phyloP scores from a whole-genome alignment of 257 asterid genomes.

The Galeopsis tetrahit region DNA sequence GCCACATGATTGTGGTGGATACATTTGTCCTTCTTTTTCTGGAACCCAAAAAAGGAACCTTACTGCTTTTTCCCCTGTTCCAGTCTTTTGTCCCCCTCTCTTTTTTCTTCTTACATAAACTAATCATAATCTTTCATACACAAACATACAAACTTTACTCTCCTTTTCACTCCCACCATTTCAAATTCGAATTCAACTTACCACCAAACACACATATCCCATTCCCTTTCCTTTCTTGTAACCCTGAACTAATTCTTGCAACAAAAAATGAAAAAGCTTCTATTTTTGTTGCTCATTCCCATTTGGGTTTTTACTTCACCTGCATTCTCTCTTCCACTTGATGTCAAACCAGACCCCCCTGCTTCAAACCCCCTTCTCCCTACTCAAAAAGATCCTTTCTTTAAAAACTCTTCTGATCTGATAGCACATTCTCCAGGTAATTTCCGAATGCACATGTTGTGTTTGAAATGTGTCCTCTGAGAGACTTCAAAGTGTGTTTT shows the following conservation, averaged over 20 bases:
- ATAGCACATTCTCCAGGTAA: constrained; percentile 78
- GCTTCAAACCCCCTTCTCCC: constrained; percentile 89
- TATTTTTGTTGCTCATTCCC: constrained; percentile 50
- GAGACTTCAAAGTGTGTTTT: neutral
- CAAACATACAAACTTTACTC: constrained; percentile 27
- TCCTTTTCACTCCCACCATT: constrained; percentile 37
- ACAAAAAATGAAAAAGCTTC: constrained; percentile 43
- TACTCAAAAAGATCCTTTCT: constrained; percentile 71
- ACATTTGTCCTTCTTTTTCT: constrained; percentile 52
- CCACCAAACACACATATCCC: constrained; percentile 7
- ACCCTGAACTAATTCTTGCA: constrained; percentile 30
- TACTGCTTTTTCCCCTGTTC: constrained; percentile 39
- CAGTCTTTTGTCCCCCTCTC: constrained; percentile 50
- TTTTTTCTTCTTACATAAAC: constrained; percentile 28
- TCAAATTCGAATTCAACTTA: constrained; percentile 43
- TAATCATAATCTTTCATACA: constrained; percentile 28
- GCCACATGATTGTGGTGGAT: constrained; percentile 74
- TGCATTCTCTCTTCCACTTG: constrained; percentile 60
- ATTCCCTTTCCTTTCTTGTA: neutral
- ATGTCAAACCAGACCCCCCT: constrained; percentile 78
- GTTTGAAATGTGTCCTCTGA: constrained; percentile 34
- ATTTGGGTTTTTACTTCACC: constrained; percentile 51
- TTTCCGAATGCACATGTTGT: constrained; percentile 2
- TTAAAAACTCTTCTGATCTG: constrained; percentile 59
- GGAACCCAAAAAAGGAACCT: constrained; percentile 39